These are phyloP conservation scores for Aspergillus amoenus DNA, from an alignment of 2,329 filamentous ascomycete species.

Conservation along the genomic window DNA sequence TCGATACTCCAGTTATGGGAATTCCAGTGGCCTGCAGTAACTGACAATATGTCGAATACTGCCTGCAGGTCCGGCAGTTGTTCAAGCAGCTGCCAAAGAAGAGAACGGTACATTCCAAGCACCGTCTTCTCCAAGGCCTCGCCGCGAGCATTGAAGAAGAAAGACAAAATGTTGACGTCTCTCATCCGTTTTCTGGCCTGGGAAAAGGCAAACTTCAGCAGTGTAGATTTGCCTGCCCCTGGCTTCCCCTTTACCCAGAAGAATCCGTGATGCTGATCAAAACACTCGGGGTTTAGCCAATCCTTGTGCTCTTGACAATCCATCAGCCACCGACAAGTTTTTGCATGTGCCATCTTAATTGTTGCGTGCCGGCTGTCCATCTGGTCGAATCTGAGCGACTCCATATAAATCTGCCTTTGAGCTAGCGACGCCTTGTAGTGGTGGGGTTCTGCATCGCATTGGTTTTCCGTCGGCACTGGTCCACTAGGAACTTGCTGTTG, in stretches of 20 bases:
- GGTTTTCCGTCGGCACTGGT: neutral
- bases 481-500: too few species aligned
- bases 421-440: neutral
- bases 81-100: slow-evolving; percentile 49
- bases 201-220: slow-evolving; percentile 43
- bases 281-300: slow-evolving; percentile 32
- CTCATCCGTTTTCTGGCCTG: neutral
- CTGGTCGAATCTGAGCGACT: neutral
- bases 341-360: slow-evolving; percentile 37
- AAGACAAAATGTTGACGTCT: slow-evolving; percentile 35
- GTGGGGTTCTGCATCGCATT: too few species aligned
- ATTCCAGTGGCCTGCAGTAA: too few species aligned
- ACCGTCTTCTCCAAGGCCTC: slow-evolving; percentile 46
- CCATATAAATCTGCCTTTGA: neutral
- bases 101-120: slow-evolving; percentile 51
- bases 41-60: slow-evolving; percentile 4
- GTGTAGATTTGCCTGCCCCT: slow-evolving; percentile 44
- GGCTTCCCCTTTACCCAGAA: slow-evolving; percentile 43
- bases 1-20: neutral
- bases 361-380: slow-evolving; percentile 1
- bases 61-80: slow-evolving; percentile 34
- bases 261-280: slow-evolving; percentile 22
- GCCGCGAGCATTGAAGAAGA: slow-evolving; percentile 54
- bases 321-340: slow-evolving; percentile 15
- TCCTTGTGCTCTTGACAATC: slow-evolving; percentile 24